Evolutionary conservation across 2,329 filamentous ascomycete species (phyloP), one percentile per base, ranked within the genome.

Genomic region (Thielaviopsis ethacetica): DNA sequence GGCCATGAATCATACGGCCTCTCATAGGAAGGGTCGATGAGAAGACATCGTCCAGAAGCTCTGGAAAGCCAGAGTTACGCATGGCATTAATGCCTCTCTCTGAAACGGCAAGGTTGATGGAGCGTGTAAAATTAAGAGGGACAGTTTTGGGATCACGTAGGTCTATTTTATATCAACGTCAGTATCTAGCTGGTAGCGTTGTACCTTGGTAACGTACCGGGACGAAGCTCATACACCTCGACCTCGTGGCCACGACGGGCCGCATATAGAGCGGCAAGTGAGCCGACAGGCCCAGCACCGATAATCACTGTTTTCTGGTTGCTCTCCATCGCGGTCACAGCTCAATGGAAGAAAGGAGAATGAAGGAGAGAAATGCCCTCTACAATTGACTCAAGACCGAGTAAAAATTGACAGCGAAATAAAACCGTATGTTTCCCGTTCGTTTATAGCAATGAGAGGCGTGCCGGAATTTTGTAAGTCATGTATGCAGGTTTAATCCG

Each of bases 31-130:
- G 89, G 0, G 91, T 91, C 56, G 85, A 81, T 1, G 74, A 75
- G 66, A 95, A 77, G 34, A 97, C 82, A 65, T 83, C 77, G 13
- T 91, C 78, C 34, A 95, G 74, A 41, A 97, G 78, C 2, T 76
- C 78, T 2, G 81, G 72, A 34, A 83, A 79, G 26, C 82, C 80
- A 1, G 87, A 82, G 65, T 86, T 76, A 57, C 81, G 80, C 72
- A 98, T 84, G 22, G 91, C 88, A 69, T 93, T 87, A 69, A 97
- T 91, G 34, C 93, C 93, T 61, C 93, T 83, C 69, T 97, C 91
- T 0, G 93, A 97, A 0, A 98, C 76, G 22, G 93, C 91, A 59
- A 98, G 74, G 68, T 98, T 98, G 75, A 98, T 98, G n/a, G 93
- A 97, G 70, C 90, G 95, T 62, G 91, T 95, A 68, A 96, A 96